phyloP scores from a whole-genome alignment of 768 basidiomycete genomes.

The Podaxis pistillaris region DNA sequence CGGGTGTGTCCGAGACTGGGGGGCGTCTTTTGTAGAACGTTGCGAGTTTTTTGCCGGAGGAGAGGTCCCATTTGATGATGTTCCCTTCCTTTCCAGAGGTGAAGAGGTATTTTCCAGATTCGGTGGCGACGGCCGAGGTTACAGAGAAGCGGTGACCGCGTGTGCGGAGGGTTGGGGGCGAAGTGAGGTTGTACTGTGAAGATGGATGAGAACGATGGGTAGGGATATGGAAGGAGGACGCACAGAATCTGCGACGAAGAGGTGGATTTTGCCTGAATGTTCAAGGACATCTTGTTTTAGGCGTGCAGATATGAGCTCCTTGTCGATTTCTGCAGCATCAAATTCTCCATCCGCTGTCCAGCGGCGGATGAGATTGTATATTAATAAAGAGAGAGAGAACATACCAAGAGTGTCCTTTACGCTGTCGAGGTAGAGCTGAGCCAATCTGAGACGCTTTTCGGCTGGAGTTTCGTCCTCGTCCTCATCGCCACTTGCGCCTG shows the following conservation, averaged over 20 bases:
- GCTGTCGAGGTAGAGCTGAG: constrained; percentile 85
- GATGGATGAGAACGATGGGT: background rate
- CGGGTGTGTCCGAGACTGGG: constrained; percentile 17
- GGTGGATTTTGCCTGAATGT: constrained; percentile 83
- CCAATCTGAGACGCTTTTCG: constrained; percentile 87
- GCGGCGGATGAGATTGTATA: background rate
- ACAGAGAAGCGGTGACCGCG: constrained; percentile 77
- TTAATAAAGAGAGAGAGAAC: constrained; percentile 22
- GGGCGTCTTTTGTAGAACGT: constrained; percentile 61
- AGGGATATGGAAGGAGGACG: constrained; percentile 21
- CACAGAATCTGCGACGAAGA: constrained; percentile 76
- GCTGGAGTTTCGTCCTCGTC: constrained; percentile 89
- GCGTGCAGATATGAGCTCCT: constrained; percentile 85
- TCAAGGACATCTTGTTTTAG: constrained; percentile 91
- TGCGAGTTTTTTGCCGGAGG: constrained; percentile 54
- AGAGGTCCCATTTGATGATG: constrained; percentile 83
- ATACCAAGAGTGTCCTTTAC: constrained; percentile 74
- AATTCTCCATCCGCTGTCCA: constrained; percentile 78
- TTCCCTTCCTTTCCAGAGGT: constrained; percentile 89
- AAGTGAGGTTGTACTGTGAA: constrained; percentile 55
- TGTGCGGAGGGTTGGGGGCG: constrained; percentile 54
- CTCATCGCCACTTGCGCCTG: constrained; percentile 72
- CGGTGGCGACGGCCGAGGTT: constrained; percentile 78
- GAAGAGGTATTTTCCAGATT: constrained; percentile 74
- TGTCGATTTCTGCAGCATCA: constrained; percentile 95